Percentiles rank a stretch among this genome's conserved stretches.
These are phyloP conservation scores for Pythium plurisporium DNA, from an alignment of 352 stramenopile genomes.

Conservation along the genomic window DNA sequence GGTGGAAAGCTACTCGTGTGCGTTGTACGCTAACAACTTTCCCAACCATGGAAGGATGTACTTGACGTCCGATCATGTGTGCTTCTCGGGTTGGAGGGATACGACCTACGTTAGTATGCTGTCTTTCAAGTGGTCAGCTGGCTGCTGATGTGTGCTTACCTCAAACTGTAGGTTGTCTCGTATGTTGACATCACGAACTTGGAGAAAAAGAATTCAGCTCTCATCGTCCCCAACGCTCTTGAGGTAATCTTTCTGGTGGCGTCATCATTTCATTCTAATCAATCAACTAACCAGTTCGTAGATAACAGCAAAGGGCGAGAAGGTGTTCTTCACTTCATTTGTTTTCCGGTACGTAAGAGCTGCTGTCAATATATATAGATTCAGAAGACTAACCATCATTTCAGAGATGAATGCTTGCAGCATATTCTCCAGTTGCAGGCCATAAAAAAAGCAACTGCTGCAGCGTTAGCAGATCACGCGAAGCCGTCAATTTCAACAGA, in stretches of 20 bases:
- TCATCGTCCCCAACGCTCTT: slow-evolving; percentile 84
- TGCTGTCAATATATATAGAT: background rate
- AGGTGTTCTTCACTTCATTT: slow-evolving; percentile 80
- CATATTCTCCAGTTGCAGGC: slow-evolving; percentile 70
- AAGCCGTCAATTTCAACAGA: slow-evolving; percentile 8
- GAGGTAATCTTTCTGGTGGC: slow-evolving; percentile 38
- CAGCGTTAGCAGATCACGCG: slow-evolving; percentile 31
- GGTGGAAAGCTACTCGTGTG: slow-evolving; percentile 81
- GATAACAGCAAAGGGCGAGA: slow-evolving; percentile 62
- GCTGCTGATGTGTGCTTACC: background rate
- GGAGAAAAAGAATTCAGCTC: slow-evolving; percentile 82
- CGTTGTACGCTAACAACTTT: slow-evolving; percentile 76
- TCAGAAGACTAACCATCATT: background rate
- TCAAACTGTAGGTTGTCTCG: slow-evolving; percentile 43
- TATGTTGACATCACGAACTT: slow-evolving; percentile 68
- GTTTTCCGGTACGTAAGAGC: slow-evolving; percentile 51
- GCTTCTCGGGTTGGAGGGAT: slow-evolving; percentile 79
- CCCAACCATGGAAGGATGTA: slow-evolving; percentile 79
- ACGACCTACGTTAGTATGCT: slow-evolving; percentile 59
- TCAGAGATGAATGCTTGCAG: slow-evolving; percentile 80
- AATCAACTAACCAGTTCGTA: slow-evolving; percentile 11
- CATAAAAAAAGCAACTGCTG: slow-evolving; percentile 71
- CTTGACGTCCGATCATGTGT: slow-evolving; percentile 67
- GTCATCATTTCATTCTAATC: background rate
- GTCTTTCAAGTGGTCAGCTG: background rate